Evolutionary conservation across 257 asterid species (phyloP), one percentile per base, ranked within the genome.

Genomic region (Ocimum tenuiflorum): DNA sequence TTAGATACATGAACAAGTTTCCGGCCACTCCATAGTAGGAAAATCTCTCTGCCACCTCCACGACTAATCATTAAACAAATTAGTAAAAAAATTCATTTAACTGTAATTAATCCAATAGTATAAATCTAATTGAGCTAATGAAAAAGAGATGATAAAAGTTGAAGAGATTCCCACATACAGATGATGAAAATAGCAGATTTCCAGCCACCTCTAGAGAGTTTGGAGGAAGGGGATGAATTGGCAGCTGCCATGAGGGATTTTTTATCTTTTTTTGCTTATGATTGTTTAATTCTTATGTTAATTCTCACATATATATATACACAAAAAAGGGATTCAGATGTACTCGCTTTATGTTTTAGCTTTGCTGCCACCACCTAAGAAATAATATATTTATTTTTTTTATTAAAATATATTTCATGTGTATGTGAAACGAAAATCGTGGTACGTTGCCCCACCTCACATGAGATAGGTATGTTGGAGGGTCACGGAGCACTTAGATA

Each of bases 1-100:
- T 81, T 9, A 86, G 71, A 72, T 83, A 86, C 73, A 77, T 73
- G 77, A 86, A 83, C 6, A 86, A 68, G 69, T 86, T 86, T 3
- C 85, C 89, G 19, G 83, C 71, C 2, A 86, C 84, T 2, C 94
- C 94, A 38, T 79, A 79, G 65, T 75, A 86, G 10, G 89, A 79
- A 41, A 86, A 86, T 68, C 94, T 19, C 79, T 86, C 94, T 2
- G 88, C 94, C 69, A 86, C 81, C 75, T 81, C 94, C 53, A 86
- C 88, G 64, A 76, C 94, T 86, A 49, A 70, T 10, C 8, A 3
- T 17, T 0, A 50, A 13, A 9, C 20, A 13, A 33, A 12, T 27
- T 6, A n/a, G n/a, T n/a, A 1, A 43, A 43, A 19, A 8, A 7
- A 50, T 13, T 0, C 13, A 57, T 2, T 0, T 2, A 11, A 4